Evolutionary conservation across 2,329 filamentous ascomycete genomes (phyloP), one percentile per base, ranked within the genome.

Genomic region (Furcasterigmium sp.): DNA sequence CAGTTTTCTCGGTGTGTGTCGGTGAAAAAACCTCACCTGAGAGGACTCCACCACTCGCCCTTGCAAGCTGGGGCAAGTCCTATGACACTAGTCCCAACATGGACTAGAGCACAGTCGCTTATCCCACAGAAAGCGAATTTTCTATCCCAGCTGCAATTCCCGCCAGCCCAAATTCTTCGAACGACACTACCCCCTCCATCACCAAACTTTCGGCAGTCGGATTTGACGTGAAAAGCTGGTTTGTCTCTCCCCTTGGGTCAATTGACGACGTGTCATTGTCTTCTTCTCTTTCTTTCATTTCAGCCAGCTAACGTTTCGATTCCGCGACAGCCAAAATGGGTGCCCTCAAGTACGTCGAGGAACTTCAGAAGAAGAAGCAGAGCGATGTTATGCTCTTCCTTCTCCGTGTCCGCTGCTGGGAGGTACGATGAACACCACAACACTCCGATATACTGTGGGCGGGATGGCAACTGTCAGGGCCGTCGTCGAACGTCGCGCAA

Each of bases 341-440:
- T 87, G 91, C 91, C 81, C 89, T 96, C 76, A 98, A 98, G 81
- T 98, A 95, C 82, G 89, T 98, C 78, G 94, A 98, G 85, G 93
- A 98, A 84, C 87, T 98, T 80, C 90, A 96, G 76, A 97, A 98
- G 90, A 96, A 95, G 89, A 98, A 98, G 90, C 93, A 98, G 86
- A 95, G 89, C 74, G 93, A 98, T 84, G 87, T 98, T 70, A 88
- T 97, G 80, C 91, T 91, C 80, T 98, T 98, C 84, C 86, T 98
- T 78, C 89, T 96, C 76, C 91, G 90, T 74, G 90, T 95, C 70
- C 91, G 93, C 79, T 98, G 93, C 91, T 98, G 93, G 93, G 93
- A 98, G 88, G 91, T 91, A 81, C 78, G 82, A 81, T 80, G 63
- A 78, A 65, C n/a, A n/a, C n/a, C n/a, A n/a, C n/a, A n/a, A 60